Base-by-base conservation (phyloP, 83 land plant genomes). In the Picea abies region DNA sequence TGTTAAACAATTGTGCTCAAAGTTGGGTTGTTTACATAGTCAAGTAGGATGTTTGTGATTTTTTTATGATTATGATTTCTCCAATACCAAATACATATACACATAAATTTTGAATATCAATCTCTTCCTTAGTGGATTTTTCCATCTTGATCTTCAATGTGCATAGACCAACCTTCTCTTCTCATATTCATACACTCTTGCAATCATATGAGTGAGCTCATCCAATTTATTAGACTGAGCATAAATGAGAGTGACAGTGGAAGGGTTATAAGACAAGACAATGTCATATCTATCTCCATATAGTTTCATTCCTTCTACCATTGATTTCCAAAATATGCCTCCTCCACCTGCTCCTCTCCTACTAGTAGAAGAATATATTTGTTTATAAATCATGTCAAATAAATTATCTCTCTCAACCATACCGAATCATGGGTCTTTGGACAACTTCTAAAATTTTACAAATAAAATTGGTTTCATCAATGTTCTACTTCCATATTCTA, bases 281-380 rank as follows among this genome's bases (percentile, higher is more conserved):
- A 92, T 80, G n/a, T 90, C 94, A 66, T 92, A 92, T 9, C 92
- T 92, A 83, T 92, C 94, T 23, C 86, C 79, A 76, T 80, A 90
- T 0, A 84, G 72, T 63, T 84, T 90, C 94, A 92, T 92, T 2
- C 92, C 94, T 73, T 85, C 84, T 3, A 88, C 75, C 60, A 92
- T 52, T 14, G 90, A 87, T 72, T 92, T 91, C 92, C 94, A 92
- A 77, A 92, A 92, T 20, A 92, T 81, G 63, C 91, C 88, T 14
- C 92, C 92, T 11, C 85, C 92, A 64, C 89, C 85, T 67, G 90
- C 88, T n/a, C 92, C 94, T 29, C 92, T 91, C 26, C 79, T 85
- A 63, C 85, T 87, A 2, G 91, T 92, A 2, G 94, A 92, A 29
- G 80, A 29, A 70, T 85, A 90, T 26, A 92, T 85, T 62, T 89